Evolutionary conservation across 2,329 filamentous ascomycete species (phyloP).

Genomic region (Diaporthe destruens): DNA sequence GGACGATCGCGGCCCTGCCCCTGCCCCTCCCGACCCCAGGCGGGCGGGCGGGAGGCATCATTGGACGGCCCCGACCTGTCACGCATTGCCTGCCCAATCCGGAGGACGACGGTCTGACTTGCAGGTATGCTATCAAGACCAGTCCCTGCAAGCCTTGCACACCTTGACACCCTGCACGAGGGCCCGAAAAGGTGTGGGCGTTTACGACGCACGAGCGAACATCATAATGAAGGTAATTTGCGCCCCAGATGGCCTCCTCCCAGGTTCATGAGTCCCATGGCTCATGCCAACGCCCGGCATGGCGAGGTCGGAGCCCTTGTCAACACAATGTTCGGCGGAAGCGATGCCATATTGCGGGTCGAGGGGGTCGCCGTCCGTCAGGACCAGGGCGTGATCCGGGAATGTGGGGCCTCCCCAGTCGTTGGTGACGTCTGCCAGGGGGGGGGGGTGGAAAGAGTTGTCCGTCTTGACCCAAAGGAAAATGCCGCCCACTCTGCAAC

Average conservation of each 20-base stretch:
- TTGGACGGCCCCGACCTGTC: constrained; percentile 31
- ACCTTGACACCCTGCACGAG: constrained; percentile 15
- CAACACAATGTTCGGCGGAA: constrained; percentile 24
- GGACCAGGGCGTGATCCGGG: constrained; percentile 24
- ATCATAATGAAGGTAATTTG: constrained; percentile 39
- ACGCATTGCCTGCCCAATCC: constrained; percentile 32
- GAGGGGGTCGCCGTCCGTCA: constrained; percentile 29
- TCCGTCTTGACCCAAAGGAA: not conserved
- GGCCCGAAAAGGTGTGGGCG: constrained; percentile 19
- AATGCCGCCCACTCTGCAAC: not conserved
- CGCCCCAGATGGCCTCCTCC: constrained; percentile 30
- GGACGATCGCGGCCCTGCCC: constrained; percentile 14
- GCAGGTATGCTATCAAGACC: constrained; percentile 24
- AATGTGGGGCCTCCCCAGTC: constrained; percentile 25
- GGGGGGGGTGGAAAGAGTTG: not conserved
- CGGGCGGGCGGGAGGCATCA: not conserved
- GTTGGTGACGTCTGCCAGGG: not conserved
- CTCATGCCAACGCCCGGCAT: constrained; percentile 15
- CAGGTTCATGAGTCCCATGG: constrained; percentile 34
- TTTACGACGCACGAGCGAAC: constrained; percentile 29
- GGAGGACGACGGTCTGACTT: constrained; percentile 17
- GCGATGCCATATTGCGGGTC: constrained; percentile 30
- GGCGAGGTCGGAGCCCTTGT: constrained; percentile 33
- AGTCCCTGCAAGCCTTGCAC: constrained; percentile 5
- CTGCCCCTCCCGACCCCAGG: not conserved